Percentiles rank a stretch among this genome's conserved stretches.
phyloP scores from a whole-genome alignment of 257 asterid species.

The Scutellaria barbata region DNA sequence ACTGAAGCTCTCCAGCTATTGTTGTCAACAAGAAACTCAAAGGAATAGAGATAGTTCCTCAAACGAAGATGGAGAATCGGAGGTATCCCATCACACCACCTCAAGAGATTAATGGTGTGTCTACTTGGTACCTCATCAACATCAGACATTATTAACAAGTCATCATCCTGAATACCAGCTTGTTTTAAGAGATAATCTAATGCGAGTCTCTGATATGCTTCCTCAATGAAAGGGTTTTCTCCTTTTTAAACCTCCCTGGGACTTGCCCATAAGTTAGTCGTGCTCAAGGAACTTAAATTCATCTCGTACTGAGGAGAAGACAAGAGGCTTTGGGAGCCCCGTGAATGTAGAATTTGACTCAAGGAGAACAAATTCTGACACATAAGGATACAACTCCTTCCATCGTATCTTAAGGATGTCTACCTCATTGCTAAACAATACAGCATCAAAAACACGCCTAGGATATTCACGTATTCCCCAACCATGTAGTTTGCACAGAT shows the following conservation, averaged over 20 bases:
- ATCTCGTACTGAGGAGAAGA: conserved; percentile 54
- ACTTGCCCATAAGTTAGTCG: conserved; percentile 77
- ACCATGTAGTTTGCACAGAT: conserved; percentile 79
- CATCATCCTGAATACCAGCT: conserved; percentile 85
- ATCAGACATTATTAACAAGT: conserved; percentile 78
- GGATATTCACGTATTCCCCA: conserved; percentile 84
- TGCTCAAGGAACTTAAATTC: conserved; percentile 64
- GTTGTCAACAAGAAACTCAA: conserved; percentile 75
- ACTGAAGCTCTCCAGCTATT: conserved; percentile 87
- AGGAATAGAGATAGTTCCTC: conserved; percentile 77
- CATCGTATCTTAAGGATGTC: conserved; percentile 77
- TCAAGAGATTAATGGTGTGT: conserved; percentile 75
- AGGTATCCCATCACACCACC: conserved; percentile 84
- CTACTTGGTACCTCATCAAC: conserved; percentile 82
- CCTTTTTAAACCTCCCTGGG: conserved; percentile 73
- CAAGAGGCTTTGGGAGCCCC: conserved; percentile 69
- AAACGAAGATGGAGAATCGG: conserved; percentile 72
- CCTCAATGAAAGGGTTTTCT: conserved; percentile 83
- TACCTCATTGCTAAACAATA: conserved; percentile 76
- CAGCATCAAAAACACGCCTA: conserved; percentile 85
- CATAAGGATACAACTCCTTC: conserved; percentile 78
- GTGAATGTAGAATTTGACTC: conserved; percentile 91
- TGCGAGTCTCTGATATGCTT: conserved; percentile 83
- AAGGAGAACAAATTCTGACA: conserved; percentile 70
- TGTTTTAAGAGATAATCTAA: conserved; percentile 78